These are phyloP conservation scores for Macrophomina phaseolina DNA, from an alignment of 2,329 filamentous ascomycete species.

Conservation along the genomic window DNA sequence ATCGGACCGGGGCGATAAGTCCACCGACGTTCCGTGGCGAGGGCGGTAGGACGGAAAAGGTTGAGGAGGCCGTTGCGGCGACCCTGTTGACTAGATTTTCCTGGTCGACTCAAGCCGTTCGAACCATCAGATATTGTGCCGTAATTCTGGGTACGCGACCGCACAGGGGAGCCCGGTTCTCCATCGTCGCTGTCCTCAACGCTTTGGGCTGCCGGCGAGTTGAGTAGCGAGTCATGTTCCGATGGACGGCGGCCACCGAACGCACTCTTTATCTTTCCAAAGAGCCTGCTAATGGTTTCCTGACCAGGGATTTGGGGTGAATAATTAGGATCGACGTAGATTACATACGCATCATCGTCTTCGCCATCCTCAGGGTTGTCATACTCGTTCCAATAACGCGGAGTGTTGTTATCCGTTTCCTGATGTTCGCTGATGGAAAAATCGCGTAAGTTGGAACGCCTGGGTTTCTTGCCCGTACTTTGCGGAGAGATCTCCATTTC, in stretches of 20 bases:
- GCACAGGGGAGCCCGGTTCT: constrained; percentile 15
- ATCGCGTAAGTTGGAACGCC: constrained; percentile 17
- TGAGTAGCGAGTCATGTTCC: constrained; percentile 41
- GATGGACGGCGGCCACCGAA: constrained; percentile 27
- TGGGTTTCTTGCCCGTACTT: constrained; percentile 3
- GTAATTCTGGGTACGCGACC: constrained; percentile 42
- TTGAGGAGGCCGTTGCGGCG: constrained; percentile 9
- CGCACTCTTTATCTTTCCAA: constrained; percentile 50
- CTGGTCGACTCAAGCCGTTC: constrained; percentile 27
- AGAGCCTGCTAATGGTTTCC: constrained; percentile 59
- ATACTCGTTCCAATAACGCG: constrained; percentile 83
- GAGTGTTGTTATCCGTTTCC: constrained; percentile 21
- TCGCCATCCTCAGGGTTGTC: constrained; percentile 76
- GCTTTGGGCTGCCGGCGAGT: constrained; percentile 31
- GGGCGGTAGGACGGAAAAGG: constrained; percentile 20
- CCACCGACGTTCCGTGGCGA: neutral
- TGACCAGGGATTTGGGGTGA: constrained; percentile 67
- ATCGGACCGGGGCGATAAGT: neutral
- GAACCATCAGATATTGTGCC: constrained; percentile 12
- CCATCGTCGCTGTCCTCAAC: constrained; percentile 34
- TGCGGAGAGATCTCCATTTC: constrained; percentile 30
- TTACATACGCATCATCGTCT: constrained; percentile 65
- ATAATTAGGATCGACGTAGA: constrained; percentile 76
- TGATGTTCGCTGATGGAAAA: constrained; percentile 1
- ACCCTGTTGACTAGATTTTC: neutral